These are phyloP conservation scores for Boletus patriciae DNA, from an alignment of 768 basidiomycete species.

Conservation along the genomic window DNA sequence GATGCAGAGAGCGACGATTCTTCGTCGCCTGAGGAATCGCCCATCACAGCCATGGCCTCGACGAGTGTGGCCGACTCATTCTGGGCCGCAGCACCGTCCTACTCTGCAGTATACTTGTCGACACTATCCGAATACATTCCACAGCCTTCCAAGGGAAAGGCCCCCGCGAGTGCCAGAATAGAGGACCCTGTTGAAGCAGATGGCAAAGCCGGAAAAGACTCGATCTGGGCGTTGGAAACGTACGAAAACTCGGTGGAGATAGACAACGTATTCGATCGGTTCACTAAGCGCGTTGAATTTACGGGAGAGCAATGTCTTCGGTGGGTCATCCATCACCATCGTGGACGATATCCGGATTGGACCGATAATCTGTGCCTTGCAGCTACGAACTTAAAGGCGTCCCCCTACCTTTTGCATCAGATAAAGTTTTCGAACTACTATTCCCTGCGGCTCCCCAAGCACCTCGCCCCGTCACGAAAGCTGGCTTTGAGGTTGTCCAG, in stretches of 20 bases:
- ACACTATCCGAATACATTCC: conserved; percentile 73
- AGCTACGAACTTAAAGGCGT: conserved; percentile 88
- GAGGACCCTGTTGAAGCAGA: conserved; percentile 45
- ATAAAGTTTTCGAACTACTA: conserved; percentile 66
- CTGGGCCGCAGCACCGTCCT: conserved; percentile 68
- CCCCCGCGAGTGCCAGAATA: conserved; percentile 38
- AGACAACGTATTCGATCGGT: conserved; percentile 86
- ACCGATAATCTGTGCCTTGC: conserved; percentile 3
- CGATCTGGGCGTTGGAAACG: conserved; percentile 64
- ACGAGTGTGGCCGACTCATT: conserved; percentile 55
- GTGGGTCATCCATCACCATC: conserved; percentile 45
- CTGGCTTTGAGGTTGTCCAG: conserved; percentile 54
- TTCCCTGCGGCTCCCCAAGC: conserved; percentile 57
- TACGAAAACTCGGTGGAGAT: conserved; percentile 81
- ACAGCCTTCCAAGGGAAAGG: conserved; percentile 49
- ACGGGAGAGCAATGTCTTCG: conserved; percentile 86
- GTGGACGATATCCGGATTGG: background rate
- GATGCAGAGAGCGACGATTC: conserved; percentile 39
- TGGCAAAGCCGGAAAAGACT: conserved; percentile 46
- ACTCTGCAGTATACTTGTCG: conserved; percentile 70
- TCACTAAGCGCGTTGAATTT: conserved; percentile 66
- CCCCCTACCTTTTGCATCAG: conserved; percentile 85
- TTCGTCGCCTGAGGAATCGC: conserved; percentile 45
- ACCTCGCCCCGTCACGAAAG: conserved; percentile 57
- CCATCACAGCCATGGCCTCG: conserved; percentile 58